Percentiles rank a stretch among this genome's conserved stretches.
These are phyloP conservation scores for Pleurotus tuoliensis DNA, from an alignment of 768 basidiomycete genomes.

Conservation along the genomic window DNA sequence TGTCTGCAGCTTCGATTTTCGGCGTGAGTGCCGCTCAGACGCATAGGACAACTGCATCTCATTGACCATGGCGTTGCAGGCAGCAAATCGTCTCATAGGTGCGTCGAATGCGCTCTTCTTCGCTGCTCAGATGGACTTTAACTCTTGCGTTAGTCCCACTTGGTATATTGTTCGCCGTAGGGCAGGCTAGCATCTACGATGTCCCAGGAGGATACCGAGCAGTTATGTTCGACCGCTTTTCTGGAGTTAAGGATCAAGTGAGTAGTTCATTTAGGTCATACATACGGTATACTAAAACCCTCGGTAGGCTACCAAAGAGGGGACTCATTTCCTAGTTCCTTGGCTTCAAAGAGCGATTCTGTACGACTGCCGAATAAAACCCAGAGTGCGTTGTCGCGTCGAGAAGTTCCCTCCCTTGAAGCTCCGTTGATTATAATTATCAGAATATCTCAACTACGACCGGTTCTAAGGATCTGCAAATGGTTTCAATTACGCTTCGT, in stretches of 20 bases:
- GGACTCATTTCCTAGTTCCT: constrained; percentile 94
- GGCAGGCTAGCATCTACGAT: constrained; percentile 55
- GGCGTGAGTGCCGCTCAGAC: constrained; percentile 40
- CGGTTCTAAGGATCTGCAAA: constrained; percentile 97
- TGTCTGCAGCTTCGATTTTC: not conserved
- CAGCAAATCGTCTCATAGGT: constrained; percentile 48
- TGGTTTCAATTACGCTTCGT: constrained; percentile 95
- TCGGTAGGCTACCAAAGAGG: constrained; percentile 80
- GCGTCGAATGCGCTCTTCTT: constrained; percentile 11
- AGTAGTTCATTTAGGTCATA: constrained; percentile 13
- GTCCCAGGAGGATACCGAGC: constrained; percentile 92
- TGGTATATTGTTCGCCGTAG: constrained; percentile 37
- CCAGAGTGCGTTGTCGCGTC: constrained; percentile 55
- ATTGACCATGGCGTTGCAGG: constrained; percentile 46
- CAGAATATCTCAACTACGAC: constrained; percentile 99
- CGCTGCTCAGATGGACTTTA: not conserved
- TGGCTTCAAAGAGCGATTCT: constrained; percentile 96
- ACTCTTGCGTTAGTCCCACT: constrained; percentile 32
- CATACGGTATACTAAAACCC: constrained; percentile 5
- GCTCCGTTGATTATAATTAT: constrained; percentile 9
- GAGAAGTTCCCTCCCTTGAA: not conserved
- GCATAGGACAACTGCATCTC: not conserved
- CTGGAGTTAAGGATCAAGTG: constrained; percentile 82
- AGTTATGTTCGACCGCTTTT: constrained; percentile 98
- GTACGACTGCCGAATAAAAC: constrained; percentile 97